Percentiles rank a stretch among this genome's conserved stretches.
phyloP scores from a whole-genome alignment of 2,329 filamentous ascomycete species.

The Periconia digitata region DNA sequence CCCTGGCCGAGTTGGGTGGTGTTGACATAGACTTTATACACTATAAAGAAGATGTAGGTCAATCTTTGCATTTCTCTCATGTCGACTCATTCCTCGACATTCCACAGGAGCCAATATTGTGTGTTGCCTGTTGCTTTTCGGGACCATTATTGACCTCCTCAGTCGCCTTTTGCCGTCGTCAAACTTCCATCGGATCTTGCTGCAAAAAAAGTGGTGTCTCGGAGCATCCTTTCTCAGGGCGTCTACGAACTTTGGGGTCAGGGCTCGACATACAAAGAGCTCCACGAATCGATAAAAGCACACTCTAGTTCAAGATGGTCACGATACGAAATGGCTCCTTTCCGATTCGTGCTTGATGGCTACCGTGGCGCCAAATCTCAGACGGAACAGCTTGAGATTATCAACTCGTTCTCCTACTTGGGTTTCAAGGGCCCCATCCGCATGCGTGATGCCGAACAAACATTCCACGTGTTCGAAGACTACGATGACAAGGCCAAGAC shows the following conservation, averaged over 20 bases:
- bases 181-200: constrained; percentile 63
- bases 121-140: neutral
- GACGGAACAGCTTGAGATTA: constrained; percentile 68
- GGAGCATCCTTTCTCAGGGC: constrained; percentile 78
- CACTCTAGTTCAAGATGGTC: constrained; percentile 67
- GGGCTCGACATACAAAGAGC: constrained; percentile 64
- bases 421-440: constrained; percentile 75
- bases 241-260: constrained; percentile 90
- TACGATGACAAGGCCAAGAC: constrained; percentile 61
- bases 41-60: constrained; percentile 72
- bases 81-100: neutral
- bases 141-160: constrained; percentile 12
- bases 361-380: constrained; percentile 72
- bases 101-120: too few species aligned
- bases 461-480: constrained; percentile 82
- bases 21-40: constrained; percentile 71
- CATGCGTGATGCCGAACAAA: constrained; percentile 68
- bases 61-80: constrained; percentile 7
- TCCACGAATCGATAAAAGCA: constrained; percentile 66
- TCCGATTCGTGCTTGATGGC: constrained; percentile 83
- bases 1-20: constrained; percentile 70
- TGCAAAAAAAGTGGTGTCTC: constrained; percentile 67
- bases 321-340: constrained; percentile 65
- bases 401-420: constrained; percentile 80
- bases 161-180: constrained; percentile 88